Conservation (phyloP, 768 basidiomycete species). For the Boletus eberwhitei region DNA sequence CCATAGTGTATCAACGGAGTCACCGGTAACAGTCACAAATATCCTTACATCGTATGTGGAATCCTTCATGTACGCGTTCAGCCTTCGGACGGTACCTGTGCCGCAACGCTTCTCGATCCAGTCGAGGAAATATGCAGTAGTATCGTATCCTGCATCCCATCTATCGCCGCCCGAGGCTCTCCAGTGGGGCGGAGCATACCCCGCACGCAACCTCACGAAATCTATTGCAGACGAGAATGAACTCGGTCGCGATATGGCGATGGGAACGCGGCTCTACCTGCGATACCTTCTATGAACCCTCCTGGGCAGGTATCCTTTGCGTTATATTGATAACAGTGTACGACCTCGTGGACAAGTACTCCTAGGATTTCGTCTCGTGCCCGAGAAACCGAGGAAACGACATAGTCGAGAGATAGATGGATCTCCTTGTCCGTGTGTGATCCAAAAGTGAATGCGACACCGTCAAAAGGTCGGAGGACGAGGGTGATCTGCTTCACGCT, state of each 20-base stretch:
- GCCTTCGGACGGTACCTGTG: slow-evolving; percentile 48
- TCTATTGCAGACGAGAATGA: slow-evolving; percentile 39
- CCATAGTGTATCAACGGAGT: slow-evolving; percentile 57
- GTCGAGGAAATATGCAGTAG: slow-evolving; percentile 71
- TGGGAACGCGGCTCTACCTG: slow-evolving; percentile 45
- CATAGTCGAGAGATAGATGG: slow-evolving; percentile 65
- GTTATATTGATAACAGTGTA: slow-evolving; percentile 76
- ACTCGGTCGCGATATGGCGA: not conserved
- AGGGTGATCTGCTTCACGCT: slow-evolving; percentile 56
- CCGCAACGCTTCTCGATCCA: slow-evolving; percentile 59
- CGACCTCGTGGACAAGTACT: slow-evolving; percentile 71
- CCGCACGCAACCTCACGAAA: slow-evolving; percentile 63
- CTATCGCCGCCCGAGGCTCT: slow-evolving; percentile 39
- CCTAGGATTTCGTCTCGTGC: slow-evolving; percentile 64
- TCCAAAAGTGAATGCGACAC: slow-evolving; percentile 68
- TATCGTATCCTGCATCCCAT: slow-evolving; percentile 78
- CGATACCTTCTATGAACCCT: slow-evolving; percentile 77
- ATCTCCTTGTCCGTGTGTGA: slow-evolving; percentile 63
- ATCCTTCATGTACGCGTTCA: slow-evolving; percentile 55
- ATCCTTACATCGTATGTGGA: slow-evolving; percentile 47
- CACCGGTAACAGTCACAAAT: slow-evolving; percentile 53
- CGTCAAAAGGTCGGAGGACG: slow-evolving; percentile 62
- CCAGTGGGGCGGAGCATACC: slow-evolving; percentile 71
- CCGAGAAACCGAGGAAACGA: slow-evolving; percentile 40
- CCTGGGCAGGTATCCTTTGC: slow-evolving; percentile 57